Evolutionary conservation across 768 basidiomycete genomes (phyloP), one percentile per base, ranked within the genome.

Genomic region (Panus rudis): DNA sequence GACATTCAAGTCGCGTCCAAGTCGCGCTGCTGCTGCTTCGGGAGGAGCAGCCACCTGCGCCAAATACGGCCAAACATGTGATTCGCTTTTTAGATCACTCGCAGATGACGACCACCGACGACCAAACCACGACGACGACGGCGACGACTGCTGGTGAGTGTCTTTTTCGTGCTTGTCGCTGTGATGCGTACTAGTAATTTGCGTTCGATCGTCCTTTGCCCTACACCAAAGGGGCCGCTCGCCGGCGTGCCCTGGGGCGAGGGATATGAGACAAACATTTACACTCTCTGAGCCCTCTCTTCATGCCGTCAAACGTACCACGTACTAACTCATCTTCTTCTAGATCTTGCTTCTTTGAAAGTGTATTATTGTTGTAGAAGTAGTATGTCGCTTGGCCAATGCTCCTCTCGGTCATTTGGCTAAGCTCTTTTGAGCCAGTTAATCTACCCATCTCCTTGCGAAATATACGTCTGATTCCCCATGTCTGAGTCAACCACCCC

Each of bases 121-220:
- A 35, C 21, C 21, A 8, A 17, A 35, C 28, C n/a, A 10, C 28
- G n/a, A 30, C 28, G 28, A 10, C 28, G 28, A 30, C 28, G 28
- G 10, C 28, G 28, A 30, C 28, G 28, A 30, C 10, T 30, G 7
- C 17, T 40, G 31, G 59, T 66, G 53, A 59, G 62, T 61, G 20
- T 41, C 17, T 38, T 42, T 4, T 43, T 46, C 28, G 20, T 17
- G 28, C 52, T 8, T 38, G 45, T 46, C 33, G 41, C 24, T 45
- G 75, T 66, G 71, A 85, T 86, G 82, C 52, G 70, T 64, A 62
- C 67, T 70, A 67, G 85, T 88, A 88, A 88, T 88, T 88, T 88
- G 85, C 85, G 85, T 87, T 87, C 83, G 85, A 88, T 64, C 57
- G 65, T 60, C 69, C 60, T 63, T 61, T 58, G 60, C 68, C 70